Evolutionary conservation across 208 protist species (phyloP).

Genomic region (Trypanosoma mega): DNA sequence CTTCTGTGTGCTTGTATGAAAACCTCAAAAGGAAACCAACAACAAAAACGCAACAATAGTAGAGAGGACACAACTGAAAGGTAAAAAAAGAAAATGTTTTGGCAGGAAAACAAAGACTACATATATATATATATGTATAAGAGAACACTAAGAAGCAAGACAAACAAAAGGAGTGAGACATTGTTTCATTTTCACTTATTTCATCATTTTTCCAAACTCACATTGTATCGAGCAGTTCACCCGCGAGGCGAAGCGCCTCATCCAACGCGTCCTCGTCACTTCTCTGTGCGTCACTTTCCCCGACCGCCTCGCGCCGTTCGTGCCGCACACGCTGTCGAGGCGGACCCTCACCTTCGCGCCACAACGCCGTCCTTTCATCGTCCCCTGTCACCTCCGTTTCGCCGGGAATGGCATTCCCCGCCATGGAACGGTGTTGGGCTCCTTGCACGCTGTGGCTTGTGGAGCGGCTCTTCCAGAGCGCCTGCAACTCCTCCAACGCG

Average conservation of each 20-base stretch:
- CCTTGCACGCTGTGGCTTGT: conserved; percentile 60
- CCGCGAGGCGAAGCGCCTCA: conserved; percentile 72
- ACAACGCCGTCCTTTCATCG: not conserved
- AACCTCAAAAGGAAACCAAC: no score
- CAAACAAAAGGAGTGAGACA: not conserved
- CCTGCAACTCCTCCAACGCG: conserved; percentile 84
- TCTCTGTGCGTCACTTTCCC: conserved; percentile 18
- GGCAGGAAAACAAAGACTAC: no score
- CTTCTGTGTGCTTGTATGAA: no score
- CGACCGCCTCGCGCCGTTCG: conserved; percentile 8
- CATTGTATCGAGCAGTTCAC: conserved; percentile 61
- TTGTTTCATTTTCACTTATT: no score
- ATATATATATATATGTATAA: conserved; percentile 6
- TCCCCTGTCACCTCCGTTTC: conserved; percentile 6
- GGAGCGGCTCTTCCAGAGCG: conserved; percentile 64
- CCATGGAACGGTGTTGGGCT: conserved; percentile 43
- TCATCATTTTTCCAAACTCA: conserved; percentile 19
- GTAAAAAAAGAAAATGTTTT: conserved; percentile 27
- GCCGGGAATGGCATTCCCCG: conserved; percentile 21
- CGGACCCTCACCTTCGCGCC: conserved; percentile 1
- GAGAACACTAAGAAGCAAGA: conserved; percentile 6
- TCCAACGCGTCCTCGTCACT: conserved; percentile 43
- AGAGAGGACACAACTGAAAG: no score
- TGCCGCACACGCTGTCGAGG: no score
- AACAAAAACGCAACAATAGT: no score